Percentiles rank a stretch among this genome's conserved stretches.
These are phyloP conservation scores for Coprinopsis cinerea DNA, from an alignment of 768 basidiomycete species.

Conservation along the genomic window DNA sequence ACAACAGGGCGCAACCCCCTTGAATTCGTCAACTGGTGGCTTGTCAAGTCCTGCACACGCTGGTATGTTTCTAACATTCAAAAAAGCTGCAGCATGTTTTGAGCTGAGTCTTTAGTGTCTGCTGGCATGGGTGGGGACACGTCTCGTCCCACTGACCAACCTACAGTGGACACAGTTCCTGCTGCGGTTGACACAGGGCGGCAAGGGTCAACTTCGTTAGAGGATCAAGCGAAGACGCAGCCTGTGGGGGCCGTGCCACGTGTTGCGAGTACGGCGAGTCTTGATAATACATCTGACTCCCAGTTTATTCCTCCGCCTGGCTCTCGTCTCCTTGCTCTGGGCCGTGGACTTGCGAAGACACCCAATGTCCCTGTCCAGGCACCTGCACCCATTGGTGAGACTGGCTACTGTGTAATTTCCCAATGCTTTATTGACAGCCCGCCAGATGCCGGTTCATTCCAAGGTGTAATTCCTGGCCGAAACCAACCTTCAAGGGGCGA, in stretches of 20 bases:
- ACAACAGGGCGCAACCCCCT: background rate
- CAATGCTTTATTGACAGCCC: background rate
- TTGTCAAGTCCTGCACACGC: too few relatives aligned
- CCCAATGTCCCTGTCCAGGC: conserved; percentile 3
- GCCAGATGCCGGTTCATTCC: background rate
- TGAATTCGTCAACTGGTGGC: too few relatives aligned
- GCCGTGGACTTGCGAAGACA: conserved; percentile 29
- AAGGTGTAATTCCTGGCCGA: background rate
- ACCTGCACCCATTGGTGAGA: background rate
- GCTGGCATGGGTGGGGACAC: too few relatives aligned
- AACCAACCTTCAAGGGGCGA: background rate
- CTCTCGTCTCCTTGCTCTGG: conserved; percentile 45
- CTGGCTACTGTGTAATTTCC: background rate
- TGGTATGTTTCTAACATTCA: too few relatives aligned
- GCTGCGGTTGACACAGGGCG: too few relatives aligned
- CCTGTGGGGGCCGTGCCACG: background rate
- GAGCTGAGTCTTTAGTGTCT: too few relatives aligned
- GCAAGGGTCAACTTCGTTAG: background rate
- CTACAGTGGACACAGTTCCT: too few relatives aligned
- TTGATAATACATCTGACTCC: conserved; percentile 11
- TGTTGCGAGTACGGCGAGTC: conserved; percentile 9
- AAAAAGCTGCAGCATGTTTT: too few relatives aligned
- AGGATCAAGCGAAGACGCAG: background rate
- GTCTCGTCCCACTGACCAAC: too few relatives aligned
- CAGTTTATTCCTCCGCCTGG: conserved; percentile 40